Evolutionary conservation across 208 protist species (phyloP).

Genomic region (Crithidia sp.): DNA sequence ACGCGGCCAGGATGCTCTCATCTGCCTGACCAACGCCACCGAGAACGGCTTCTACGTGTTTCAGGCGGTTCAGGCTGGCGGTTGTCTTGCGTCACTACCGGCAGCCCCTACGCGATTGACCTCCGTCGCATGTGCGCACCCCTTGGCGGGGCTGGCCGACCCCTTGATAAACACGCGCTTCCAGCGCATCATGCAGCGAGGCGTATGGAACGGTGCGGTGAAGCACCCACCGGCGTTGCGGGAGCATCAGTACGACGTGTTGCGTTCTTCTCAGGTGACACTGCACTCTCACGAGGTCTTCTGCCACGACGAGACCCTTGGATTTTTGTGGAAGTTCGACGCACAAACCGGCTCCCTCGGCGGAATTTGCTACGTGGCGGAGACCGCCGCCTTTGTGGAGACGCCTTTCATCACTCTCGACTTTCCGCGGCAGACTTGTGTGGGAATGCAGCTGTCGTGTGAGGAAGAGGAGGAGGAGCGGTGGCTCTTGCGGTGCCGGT

Average conservation of each 20-base stretch:
- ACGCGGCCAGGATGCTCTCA: not conserved
- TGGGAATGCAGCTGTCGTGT: conserved; percentile 4
- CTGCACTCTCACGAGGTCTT: conserved; percentile 17
- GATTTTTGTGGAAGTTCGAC: conserved; percentile 25
- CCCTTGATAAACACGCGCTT: conserved; percentile 24
- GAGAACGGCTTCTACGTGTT: conserved; percentile 68
- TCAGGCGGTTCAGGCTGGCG: conserved; percentile 26
- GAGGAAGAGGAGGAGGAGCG: not conserved
- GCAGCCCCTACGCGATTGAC: not conserved
- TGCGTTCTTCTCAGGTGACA: conserved; percentile 14
- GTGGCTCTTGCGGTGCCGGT: not conserved
- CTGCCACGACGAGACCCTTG: conserved; percentile 27
- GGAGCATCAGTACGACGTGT: conserved; percentile 8
- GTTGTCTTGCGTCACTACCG: not conserved
- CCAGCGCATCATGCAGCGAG: conserved; percentile 13
- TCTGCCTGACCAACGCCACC: conserved; percentile 40
- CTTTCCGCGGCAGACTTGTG: conserved; percentile 19
- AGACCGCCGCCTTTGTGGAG: not conserved
- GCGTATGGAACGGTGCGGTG: conserved; percentile 19
- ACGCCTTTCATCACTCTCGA: conserved; percentile 14
- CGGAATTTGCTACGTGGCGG: conserved; percentile 6
- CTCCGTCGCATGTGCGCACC: not conserved
- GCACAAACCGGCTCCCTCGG: conserved; percentile 13
- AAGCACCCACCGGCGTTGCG: conserved; percentile 11
- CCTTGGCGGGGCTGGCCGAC: not conserved